These are phyloP conservation scores for Monilinia laxa DNA, from an alignment of 2,329 filamentous ascomycete genomes.

Conservation along the genomic window DNA sequence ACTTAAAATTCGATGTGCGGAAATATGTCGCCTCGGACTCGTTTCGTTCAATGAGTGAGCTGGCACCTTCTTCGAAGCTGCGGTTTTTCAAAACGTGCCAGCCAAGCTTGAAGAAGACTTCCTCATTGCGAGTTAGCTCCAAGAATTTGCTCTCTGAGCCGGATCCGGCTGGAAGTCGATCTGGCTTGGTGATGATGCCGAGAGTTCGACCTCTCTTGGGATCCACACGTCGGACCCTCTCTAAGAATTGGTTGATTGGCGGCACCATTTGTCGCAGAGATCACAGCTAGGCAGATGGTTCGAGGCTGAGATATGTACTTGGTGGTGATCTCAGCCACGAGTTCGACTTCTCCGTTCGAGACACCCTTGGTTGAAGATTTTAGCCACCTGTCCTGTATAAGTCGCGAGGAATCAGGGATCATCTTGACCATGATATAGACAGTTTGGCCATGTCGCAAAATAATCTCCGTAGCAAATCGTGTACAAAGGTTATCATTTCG, in stretches of 20 bases:
- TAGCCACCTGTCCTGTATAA: background rate
- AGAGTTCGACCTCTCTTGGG: slow-evolving; percentile 13
- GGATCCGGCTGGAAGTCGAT: slow-evolving; percentile 45
- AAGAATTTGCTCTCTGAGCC: slow-evolving; percentile 44
- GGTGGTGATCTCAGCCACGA: background rate
- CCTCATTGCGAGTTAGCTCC: slow-evolving; percentile 46
- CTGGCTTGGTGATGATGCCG: slow-evolving; percentile 55
- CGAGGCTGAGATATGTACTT: slow-evolving; percentile 13
- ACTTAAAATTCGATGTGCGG: background rate
- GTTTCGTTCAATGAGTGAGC: background rate
- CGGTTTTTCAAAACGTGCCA: slow-evolving; percentile 54
- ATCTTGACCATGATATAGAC: slow-evolving; percentile 4
- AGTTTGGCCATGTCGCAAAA: slow-evolving; percentile 3
- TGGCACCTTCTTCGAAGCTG: slow-evolving; percentile 32
- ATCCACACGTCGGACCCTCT: slow-evolving; percentile 7
- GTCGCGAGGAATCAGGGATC: background rate
- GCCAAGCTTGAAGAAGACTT: slow-evolving; percentile 49
- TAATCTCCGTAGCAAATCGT: slow-evolving; percentile 13
- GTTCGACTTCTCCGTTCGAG: background rate
- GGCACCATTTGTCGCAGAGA: slow-evolving; percentile 18
- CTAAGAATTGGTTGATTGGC: slow-evolving; percentile 16
- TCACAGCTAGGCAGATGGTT: background rate
- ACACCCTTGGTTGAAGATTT: background rate
- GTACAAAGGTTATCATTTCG: slow-evolving; percentile 5
- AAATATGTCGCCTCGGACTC: slow-evolving; percentile 5